Conservation (phyloP, 2,329 filamentous ascomycete genomes). For the Eurotiales sp. region DNA sequence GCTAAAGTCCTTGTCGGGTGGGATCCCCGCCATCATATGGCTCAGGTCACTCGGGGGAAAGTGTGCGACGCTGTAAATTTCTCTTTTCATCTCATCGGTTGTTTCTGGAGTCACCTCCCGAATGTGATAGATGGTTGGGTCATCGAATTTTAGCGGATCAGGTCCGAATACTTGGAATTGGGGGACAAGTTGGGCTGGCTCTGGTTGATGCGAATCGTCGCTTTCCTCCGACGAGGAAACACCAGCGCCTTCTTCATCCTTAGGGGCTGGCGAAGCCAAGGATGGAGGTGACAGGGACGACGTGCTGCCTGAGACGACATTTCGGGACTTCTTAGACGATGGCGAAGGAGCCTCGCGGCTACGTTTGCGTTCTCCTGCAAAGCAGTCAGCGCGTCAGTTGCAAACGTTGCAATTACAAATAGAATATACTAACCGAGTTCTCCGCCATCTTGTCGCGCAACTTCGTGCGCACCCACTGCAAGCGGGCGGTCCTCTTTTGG, state of each 20-base stretch:
- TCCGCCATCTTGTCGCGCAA: conserved; percentile 62
- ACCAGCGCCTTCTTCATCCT: conserved; percentile 60
- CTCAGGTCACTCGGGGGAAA: conserved; percentile 79
- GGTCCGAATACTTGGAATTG: conserved; percentile 87
- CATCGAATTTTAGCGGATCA: conserved; percentile 83
- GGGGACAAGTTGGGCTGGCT: conserved; percentile 58
- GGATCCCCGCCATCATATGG: conserved; percentile 80
- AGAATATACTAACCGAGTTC: conserved; percentile 43
- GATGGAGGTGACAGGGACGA: conserved; percentile 40
- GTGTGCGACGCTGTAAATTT: conserved; percentile 79
- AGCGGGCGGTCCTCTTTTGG: conserved; percentile 59
- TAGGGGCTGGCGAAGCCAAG: conserved; percentile 42
- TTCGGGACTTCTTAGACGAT: conserved; percentile 36
- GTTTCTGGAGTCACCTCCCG: conserved; percentile 69
- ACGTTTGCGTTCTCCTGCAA: conserved; percentile 16
- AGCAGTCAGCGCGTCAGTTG: not conserved
- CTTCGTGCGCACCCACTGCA: conserved; percentile 59
- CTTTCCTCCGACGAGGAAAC: conserved; percentile 60
- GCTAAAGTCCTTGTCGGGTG: conserved; percentile 93
- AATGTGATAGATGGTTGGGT: conserved; percentile 94
- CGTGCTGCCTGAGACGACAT: conserved; percentile 32
- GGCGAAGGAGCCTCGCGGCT: conserved; percentile 29
- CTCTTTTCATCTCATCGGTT: conserved; percentile 77
- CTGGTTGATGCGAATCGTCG: conserved; percentile 57
- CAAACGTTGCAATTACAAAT: too few relatives aligned